Base-by-base conservation (phyloP, 78 protist genomes). In the Dictyostelium citrinum region DNA sequence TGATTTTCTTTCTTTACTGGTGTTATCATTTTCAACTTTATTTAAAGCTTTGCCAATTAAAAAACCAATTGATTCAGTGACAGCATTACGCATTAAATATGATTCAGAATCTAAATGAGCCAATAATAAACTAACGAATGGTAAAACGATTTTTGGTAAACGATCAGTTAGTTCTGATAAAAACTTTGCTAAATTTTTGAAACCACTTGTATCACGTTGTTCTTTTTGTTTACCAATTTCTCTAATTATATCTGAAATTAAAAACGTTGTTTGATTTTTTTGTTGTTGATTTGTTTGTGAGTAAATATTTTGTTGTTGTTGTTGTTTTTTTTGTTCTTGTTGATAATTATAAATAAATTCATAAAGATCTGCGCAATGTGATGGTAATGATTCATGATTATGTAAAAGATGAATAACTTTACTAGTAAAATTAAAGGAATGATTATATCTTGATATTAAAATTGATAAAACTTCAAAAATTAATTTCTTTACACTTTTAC, bases 21-120 rank as follows among this genome's bases (percentile, higher is more conserved):
- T 24, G 3, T 8, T 14, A 41, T 17, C 37, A 20, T 35, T 55
- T 10, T 41, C 58, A 45, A 9, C 61, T 39, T 3, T 29, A 22
- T 39, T 20, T 12, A 68, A 43, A 11, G 51, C 84, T 43, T 74
- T 14, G 1, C 35, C 64, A 24, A 91, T 82, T 22, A 91, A n/a
- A 35, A 51, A 75, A 9, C 80, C 90, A 14, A 88, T 46, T 17
- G 81, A 43, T 24, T 94, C 95, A 27, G 82, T 31, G 0, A 81
- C 91, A 31, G 90, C 93, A 78, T 84, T 94, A 49, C 96, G 90
- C 70, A 88, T 75, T 31, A 80, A 67, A 84, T 94, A 80, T 27
- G 74, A 39, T 10, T 84, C 90, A 9, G 83, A n/a, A 78, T 88
- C 74, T 17, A 88, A 24, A 51, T 81, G 81, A 3, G 24, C 35